Evolutionary conservation across 208 protist species (phyloP).

Genomic region (Wallacemonas collosoma): DNA sequence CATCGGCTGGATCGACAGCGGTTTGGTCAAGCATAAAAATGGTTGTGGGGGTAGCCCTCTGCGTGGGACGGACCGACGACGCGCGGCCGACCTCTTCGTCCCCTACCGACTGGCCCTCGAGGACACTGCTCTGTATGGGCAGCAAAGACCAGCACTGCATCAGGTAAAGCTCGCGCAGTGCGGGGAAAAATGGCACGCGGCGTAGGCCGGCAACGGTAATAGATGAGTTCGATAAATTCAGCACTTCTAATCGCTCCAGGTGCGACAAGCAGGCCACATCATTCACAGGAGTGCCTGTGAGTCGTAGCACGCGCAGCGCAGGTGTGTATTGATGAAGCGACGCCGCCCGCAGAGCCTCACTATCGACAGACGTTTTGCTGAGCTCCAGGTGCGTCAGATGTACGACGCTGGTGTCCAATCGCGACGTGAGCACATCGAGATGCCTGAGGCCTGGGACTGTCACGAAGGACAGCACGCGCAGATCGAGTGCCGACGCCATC

Average conservation of each 20-base stretch:
- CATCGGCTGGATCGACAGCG: background rate
- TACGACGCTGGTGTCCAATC: background rate
- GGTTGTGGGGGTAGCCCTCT: background rate
- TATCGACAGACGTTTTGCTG: constrained; percentile 2
- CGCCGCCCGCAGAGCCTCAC: background rate
- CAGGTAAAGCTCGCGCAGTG: constrained; percentile 9
- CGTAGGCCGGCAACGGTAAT: constrained; percentile 1
- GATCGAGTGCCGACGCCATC: background rate
- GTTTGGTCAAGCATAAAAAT: background rate
- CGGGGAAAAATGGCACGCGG: constrained; percentile 7
- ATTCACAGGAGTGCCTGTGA: constrained; percentile 4
- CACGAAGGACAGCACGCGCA: constrained; percentile 14
- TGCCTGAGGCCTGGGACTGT: background rate
- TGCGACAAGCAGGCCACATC: background rate
- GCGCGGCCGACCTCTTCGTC: too few species aligned
- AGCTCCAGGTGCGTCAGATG: constrained; percentile 9
- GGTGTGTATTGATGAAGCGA: background rate
- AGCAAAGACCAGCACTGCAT: constrained; percentile 8
- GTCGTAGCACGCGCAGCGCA: background rate
- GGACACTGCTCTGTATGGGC: background rate
- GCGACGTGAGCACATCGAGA: background rate
- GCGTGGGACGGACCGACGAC: background rate
- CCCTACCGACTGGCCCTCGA: too few species aligned
- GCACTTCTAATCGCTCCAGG: background rate
- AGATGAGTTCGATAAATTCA: constrained; percentile 8